Percentiles rank a stretch among this genome's conserved stretches.
These are phyloP conservation scores for Dothistroma septosporum DNA, from an alignment of 2,329 filamentous ascomycete genomes.

Conservation along the genomic window DNA sequence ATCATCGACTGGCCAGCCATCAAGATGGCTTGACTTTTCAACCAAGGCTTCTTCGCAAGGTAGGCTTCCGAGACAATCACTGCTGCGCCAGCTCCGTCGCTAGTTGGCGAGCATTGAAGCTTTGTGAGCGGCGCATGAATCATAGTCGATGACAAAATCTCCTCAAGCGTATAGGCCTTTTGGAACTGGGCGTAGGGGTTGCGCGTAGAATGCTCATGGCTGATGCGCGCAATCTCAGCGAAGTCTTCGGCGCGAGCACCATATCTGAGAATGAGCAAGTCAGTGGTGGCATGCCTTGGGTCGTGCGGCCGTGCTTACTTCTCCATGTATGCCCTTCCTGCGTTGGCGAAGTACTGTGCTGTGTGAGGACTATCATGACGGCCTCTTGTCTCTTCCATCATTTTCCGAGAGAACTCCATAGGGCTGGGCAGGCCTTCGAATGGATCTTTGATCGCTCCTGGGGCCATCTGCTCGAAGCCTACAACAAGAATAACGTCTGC, in stretches of 20 bases:
- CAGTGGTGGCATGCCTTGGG: too few species aligned
- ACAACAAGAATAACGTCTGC: constrained; percentile 79
- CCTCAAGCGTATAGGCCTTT: constrained; percentile 80
- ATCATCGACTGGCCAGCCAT: constrained; percentile 84
- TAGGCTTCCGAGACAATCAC: constrained; percentile 86
- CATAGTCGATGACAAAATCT: constrained; percentile 70
- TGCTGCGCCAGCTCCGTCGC: constrained; percentile 83
- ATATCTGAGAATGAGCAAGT: too few species aligned
- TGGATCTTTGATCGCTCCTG: constrained; percentile 73
- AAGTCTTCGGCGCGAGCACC: constrained; percentile 66
- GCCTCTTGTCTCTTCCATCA: constrained; percentile 43
- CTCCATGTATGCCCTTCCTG: constrained; percentile 93
- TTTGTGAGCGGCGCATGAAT: constrained; percentile 88
- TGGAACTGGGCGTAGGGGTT: constrained; percentile 98
- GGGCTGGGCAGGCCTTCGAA: constrained; percentile 83
- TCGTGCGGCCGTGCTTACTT: constrained; percentile 34
- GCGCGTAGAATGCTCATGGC: constrained; percentile 85
- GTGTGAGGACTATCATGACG: constrained; percentile 23
- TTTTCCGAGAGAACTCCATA: constrained; percentile 63
- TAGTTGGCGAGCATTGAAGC: constrained; percentile 96
- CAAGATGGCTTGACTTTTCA: constrained; percentile 75
- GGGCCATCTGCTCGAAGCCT: constrained; percentile 97
- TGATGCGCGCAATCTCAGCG: constrained; percentile 87
- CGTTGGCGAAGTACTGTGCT: constrained; percentile 87
- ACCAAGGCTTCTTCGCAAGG: constrained; percentile 75